Base-by-base conservation (phyloP, 108 stramenopile genomes). In the Skeletonema grethae region DNA sequence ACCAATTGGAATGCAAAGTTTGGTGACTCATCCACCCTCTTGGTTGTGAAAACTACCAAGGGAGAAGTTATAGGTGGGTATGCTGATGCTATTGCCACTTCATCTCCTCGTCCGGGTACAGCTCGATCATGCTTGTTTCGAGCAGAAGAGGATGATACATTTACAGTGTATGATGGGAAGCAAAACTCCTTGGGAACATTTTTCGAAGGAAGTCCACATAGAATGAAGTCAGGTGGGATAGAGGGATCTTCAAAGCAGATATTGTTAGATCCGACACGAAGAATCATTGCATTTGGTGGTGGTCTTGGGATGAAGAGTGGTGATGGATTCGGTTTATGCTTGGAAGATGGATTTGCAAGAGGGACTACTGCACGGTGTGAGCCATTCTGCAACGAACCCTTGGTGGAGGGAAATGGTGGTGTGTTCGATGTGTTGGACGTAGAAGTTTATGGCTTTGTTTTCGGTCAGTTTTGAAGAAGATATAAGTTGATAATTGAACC, bases 311-410 rank as follows among this genome's bases (percentile, higher is more conserved):
- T 7, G 61, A 71, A 50, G 87, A 87, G 16, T 72, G 80, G 87
- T 29, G 90, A 88, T 45, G 87, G 85, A 29, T 95, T 95, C 84
- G 94, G 94, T 5, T 67, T 95, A 36, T 90, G 85, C 65, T 68
- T 95, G 10, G 85, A 90, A 57, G 82, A 95, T 60, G 91, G 92
- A 61, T 95, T 95, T 82, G 79, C 86, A 64, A 69, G 79, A 22
- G 94, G 94, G 7, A 82, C 82, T 18, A 95, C 88, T 12, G 90
- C 90, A 1, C 74, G 75, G 38, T 95, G 94, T 75, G 88, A 82
- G 38, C 90, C 94, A 11, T 95, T 90, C 86, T 86, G 83, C 29
- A 95, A 92, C 75, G 86, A 84, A 43, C 90, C 90, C 2, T 77
- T 95, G 39, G 89, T 88, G 18, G 30, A 69, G 3, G 75, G 53